Evolutionary conservation across 768 basidiomycete genomes (phyloP), one percentile per base, ranked within the genome.

Genomic region (Tricholoma bakamatsutake): DNA sequence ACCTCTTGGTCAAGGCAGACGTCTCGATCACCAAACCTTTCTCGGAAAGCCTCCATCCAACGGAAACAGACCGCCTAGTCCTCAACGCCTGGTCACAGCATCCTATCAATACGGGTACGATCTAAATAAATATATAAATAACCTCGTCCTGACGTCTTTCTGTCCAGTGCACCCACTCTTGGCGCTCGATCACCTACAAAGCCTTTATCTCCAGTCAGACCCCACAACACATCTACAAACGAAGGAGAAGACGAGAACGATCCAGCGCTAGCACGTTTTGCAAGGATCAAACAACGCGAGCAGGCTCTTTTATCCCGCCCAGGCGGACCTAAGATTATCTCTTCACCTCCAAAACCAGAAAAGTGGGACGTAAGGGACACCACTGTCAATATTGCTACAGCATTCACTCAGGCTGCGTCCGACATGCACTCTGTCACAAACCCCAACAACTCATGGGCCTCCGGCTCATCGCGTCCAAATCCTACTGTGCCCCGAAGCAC

Each of bases 321-420:
- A 55, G 69, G 73, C 46, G 73, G 67, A 18, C 71, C 76, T 31
- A 77, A 67, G 71, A 73, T 72, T 66, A 79, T 68, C 64, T 77
- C 66, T 62, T 68, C 71, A 46, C 71, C 73, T 13, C 78, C 78
- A n/a, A 76, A 84, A 51, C 89, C 90, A 40, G 79, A 83, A 63
- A 83, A 76, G 76, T 88, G 86, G 86, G 66, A 68, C 56, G 81
- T 90, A 57, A 87, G 87, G 64, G 89, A 90, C 70, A 93, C 92
- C 45, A 86, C 90, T 17, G 92, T 93, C 50, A 88, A 90, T 70
- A 86, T 92, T 64, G 92, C 90, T 9, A 80, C 81, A 63, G 92
- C 91, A 30, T 88, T 94, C 65, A 74, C 77, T 61, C 83, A 86
- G 67, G 92, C 91, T 17, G 87, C 80, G 18, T 73, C 71, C 66